These are phyloP conservation scores for Tanacetum coccineum DNA, from an alignment of 129 eudicot genomes.

Conservation along the genomic window DNA sequence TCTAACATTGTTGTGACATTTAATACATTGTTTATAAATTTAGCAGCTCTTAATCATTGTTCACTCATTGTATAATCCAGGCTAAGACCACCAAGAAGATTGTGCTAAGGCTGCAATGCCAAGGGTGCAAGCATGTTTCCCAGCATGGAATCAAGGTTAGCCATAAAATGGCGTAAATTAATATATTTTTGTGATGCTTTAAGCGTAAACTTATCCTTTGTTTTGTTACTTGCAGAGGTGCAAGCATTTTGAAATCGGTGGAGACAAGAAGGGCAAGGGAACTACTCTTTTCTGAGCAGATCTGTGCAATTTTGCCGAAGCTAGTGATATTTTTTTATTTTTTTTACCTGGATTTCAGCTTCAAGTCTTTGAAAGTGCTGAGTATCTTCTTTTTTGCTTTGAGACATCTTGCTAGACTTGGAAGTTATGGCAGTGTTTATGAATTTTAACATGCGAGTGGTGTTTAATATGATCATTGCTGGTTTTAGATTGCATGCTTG, in stretches of 20 bases:
- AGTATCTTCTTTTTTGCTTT: too few species aligned
- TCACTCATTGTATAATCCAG: conserved; percentile 12
- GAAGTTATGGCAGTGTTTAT: too few species aligned
- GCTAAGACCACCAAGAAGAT: conserved; percentile 46
- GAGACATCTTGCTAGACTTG: too few species aligned
- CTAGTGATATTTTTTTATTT: not conserved
- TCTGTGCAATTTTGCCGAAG: conserved; percentile 21
- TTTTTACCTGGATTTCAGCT: not conserved
- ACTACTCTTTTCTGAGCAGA: conserved; percentile 31
- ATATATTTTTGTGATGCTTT: not conserved
- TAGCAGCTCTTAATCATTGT: not conserved
- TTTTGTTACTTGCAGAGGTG: conserved; percentile 27
- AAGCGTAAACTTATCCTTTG: not conserved
- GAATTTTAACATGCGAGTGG: too few species aligned
- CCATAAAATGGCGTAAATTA: not conserved
- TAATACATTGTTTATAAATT: not conserved
- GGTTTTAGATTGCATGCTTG: too few species aligned
- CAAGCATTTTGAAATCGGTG: conserved; percentile 49
- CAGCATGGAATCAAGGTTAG: conserved; percentile 42
- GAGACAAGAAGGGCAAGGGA: conserved; percentile 48
- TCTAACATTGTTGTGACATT: not conserved
- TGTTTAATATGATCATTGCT: too few species aligned
- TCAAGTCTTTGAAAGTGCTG: too few species aligned
- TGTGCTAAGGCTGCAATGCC: conserved; percentile 47
- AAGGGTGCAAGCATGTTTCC: conserved; percentile 41